Conservation (phyloP, 371 early-diverging fungal genomes). For the Dipsacomyces acuminosporus region DNA sequence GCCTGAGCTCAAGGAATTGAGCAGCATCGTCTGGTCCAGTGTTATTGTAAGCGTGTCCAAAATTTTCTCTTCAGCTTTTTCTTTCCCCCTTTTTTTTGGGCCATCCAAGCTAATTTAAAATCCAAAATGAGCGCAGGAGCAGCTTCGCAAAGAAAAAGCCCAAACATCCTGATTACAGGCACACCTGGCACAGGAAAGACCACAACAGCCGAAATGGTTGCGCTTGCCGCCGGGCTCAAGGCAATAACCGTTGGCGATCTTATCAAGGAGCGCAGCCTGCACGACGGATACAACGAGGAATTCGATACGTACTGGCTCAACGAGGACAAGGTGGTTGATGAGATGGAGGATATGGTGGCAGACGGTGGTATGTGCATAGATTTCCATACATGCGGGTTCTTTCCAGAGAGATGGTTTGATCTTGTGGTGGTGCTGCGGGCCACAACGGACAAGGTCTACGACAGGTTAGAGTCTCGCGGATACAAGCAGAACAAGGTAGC, state of each 20-base stretch:
- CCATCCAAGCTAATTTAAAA: not conserved
- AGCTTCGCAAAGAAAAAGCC: conserved; percentile 43
- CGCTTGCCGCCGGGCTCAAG: conserved; percentile 60
- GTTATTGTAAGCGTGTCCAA: too few relatives aligned
- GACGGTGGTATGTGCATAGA: conserved; percentile 87
- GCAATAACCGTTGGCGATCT: conserved; percentile 87
- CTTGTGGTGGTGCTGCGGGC: conserved; percentile 88
- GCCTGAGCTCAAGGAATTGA: too few relatives aligned
- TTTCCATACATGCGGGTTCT: conserved; percentile 89
- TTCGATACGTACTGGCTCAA: conserved; percentile 89
- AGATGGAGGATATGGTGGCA: conserved; percentile 73
- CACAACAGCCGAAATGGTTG: conserved; percentile 79
- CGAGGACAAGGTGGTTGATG: conserved; percentile 90
- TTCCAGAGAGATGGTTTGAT: conserved; percentile 97
- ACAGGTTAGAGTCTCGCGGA: conserved; percentile 77
- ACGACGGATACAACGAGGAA: conserved; percentile 82
- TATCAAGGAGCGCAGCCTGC: conserved; percentile 80
- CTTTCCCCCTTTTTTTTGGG: not conserved
- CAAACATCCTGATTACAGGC: conserved; percentile 91
- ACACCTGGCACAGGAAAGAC: conserved; percentile 99
- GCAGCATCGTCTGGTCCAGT: too few relatives aligned
- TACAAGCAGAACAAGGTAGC: conserved; percentile 86
- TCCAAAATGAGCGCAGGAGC: conserved; percentile 2
- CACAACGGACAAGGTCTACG: conserved; percentile 73
- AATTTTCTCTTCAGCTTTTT: too few relatives aligned